Evolutionary conservation across 345 rosid genomes (phyloP), one percentile per base, ranked within the genome.

Genomic region (Gossypium stocksii): DNA sequence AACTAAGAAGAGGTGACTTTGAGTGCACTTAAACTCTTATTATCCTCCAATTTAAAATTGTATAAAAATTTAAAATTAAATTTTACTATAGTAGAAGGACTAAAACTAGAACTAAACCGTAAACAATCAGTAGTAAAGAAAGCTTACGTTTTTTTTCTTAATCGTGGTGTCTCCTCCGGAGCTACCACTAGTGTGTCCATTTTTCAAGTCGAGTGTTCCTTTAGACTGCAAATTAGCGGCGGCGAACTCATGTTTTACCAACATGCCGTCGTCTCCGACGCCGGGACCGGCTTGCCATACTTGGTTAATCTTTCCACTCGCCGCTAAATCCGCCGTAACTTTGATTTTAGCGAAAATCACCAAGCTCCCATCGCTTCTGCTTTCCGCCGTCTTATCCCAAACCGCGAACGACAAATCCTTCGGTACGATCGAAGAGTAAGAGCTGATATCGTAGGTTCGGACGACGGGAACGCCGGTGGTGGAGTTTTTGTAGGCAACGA

Each of bases 251-350:
- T 90, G 91, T 51, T 71, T 79, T 16, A 14, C 76, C 66, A 79
- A 69, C 53, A 0, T 17, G 2, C 85, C 89, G 6, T 25, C 44
- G 0, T 80, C 45, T 25, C 48, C 64, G 5, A 84, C 76, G 9
- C 68, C 38, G 22, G 92, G 87, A 19, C 96, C 98, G 1, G 89
- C 84, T 74, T 93, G 94, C 98, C 98, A 93, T 15, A 91, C 89
- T 82, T 91, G 96, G 76, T 93, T 89, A 9, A 90, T 70, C 56
- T 81, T 78, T 48, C 85, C 86, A 13, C 56, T 76, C 15, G 84
- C 81, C n/a, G 82, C 87, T 27, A 85, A 80, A 53, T 81, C 82
- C 44, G 80, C 85, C 64, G 98, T 89, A 63, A 93, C 80, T 77
- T 91, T 85, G 45, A 93, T 69, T 16, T 82, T 85, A 29, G 88